Conservation (phyloP, 306 rosid genomes). For the Cicer pinnatifidum region DNA sequence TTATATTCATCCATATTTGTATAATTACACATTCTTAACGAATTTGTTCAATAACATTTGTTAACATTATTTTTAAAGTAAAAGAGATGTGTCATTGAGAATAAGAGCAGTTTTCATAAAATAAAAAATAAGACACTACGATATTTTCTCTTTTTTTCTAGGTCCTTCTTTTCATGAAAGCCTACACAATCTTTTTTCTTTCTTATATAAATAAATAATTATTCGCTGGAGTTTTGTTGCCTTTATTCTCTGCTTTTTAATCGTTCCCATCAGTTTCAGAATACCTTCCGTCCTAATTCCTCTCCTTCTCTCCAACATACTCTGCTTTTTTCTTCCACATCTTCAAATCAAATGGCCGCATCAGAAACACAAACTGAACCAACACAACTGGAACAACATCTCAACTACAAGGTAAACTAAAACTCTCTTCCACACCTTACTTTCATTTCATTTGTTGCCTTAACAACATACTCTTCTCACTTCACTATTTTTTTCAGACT, state of each 20-base stretch:
- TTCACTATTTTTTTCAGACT: constrained; percentile 49
- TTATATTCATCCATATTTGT: no score
- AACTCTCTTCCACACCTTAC: constrained; percentile 2
- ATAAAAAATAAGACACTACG: background rate
- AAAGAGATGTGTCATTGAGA: no score
- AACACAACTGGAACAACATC: constrained; percentile 48
- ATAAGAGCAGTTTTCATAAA: no score
- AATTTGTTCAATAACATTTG: no score
- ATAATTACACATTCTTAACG: no score
- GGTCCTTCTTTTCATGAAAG: constrained; percentile 47
- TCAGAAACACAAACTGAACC: constrained; percentile 50
- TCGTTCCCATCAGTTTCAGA: constrained; percentile 35
- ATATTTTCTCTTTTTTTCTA: constrained; percentile 26
- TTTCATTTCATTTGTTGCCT: background rate
- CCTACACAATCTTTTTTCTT: background rate
- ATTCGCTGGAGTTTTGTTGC: constrained; percentile 32
- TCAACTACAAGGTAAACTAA: constrained; percentile 73
- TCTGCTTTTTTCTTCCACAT: constrained; percentile 36
- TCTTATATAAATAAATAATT: constrained; percentile 20
- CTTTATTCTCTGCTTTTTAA: constrained; percentile 44
- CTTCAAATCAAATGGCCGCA: constrained; percentile 61
- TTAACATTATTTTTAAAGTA: no score
- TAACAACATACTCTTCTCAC: background rate
- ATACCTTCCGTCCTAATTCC: constrained; percentile 27
- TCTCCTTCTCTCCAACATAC: constrained; percentile 19